These are phyloP conservation scores for Udeniomyces megalosporus DNA, from an alignment of 768 basidiomycete genomes.

Conservation along the genomic window DNA sequence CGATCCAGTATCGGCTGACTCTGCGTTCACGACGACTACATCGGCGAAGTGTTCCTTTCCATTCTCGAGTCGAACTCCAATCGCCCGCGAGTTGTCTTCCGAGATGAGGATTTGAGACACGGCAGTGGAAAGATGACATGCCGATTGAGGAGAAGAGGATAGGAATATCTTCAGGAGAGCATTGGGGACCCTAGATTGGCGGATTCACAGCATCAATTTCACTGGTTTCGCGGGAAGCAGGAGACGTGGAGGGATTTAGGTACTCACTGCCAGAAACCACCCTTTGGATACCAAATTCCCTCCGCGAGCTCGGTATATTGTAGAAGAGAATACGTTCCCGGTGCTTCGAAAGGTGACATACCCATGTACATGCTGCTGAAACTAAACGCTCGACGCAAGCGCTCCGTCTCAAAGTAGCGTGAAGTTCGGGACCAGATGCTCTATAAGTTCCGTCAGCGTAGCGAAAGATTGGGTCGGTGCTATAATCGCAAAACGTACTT, in stretches of 20 bases:
- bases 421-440: conserved; percentile 25
- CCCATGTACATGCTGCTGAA: conserved; percentile 32
- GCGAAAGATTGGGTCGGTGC: no score
- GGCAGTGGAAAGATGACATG: conserved; percentile 29
- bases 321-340: conserved; percentile 33
- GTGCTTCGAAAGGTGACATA: conserved; percentile 30
- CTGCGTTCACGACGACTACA: conserved; percentile 33
- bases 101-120: conserved; percentile 28
- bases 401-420: conserved; percentile 29
- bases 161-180: conserved; percentile 18
- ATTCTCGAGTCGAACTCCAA: conserved; percentile 27
- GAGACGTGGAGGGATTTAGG: not conserved
- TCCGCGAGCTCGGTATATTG: conserved; percentile 34
- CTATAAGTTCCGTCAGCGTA: not conserved
- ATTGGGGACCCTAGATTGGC: not conserved
- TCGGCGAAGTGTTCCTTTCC: conserved; percentile 27
- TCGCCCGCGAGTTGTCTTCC: conserved; percentile 22
- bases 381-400: conserved; percentile 32
- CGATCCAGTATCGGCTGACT: conserved; percentile 18
- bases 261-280: conserved; percentile 18
- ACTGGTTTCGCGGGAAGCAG: no score
- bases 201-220: not conserved
- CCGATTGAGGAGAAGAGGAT: conserved; percentile 27
- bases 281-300: conserved; percentile 29
- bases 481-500: conserved; percentile 6